Percentiles rank a stretch among this genome's conserved stretches.
These are phyloP conservation scores for Dichotomopilus funicola DNA, from an alignment of 2,329 filamentous ascomycete species.

Conservation along the genomic window DNA sequence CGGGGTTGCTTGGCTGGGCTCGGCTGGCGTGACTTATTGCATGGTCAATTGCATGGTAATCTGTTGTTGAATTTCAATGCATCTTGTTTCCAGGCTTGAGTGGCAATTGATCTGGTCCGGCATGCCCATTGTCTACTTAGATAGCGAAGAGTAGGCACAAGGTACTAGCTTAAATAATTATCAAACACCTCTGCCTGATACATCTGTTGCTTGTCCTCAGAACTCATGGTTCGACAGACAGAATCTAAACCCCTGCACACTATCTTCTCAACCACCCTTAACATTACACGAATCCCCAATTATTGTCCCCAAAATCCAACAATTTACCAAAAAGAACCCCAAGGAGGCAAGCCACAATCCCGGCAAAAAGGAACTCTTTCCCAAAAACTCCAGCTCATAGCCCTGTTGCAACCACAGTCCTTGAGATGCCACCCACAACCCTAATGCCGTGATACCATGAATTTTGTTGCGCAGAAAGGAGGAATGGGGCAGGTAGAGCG, in stretches of 20 bases:
- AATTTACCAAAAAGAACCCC: slow-evolving; percentile 77
- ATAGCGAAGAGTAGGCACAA: no score
- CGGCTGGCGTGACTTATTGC: no score
- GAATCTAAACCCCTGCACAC: no score
- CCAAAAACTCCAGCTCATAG: slow-evolving; percentile 72
- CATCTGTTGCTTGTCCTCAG: no score
- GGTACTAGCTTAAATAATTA: no score
- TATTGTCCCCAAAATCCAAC: slow-evolving; percentile 78
- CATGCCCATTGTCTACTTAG: no score
- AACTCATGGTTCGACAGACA: no score
- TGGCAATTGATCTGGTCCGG: background rate
- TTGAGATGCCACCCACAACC: slow-evolving; percentile 71
- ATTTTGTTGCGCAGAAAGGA: slow-evolving; percentile 56
- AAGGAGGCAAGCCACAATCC: slow-evolving; percentile 73
- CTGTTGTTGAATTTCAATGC: background rate
- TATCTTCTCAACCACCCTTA: background rate
- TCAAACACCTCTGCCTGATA: no score
- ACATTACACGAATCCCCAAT: slow-evolving; percentile 55
- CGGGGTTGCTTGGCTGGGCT: no score
- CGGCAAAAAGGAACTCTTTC: slow-evolving; percentile 74
- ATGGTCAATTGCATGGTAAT: slow-evolving; percentile 1
- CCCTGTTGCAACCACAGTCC: slow-evolving; percentile 69
- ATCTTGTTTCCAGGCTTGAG: background rate
- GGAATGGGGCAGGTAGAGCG: slow-evolving; percentile 79
- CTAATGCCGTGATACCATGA: slow-evolving; percentile 58